Conservation (phyloP, 345 rosid genomes). For the Limnanthes douglasii region DNA sequence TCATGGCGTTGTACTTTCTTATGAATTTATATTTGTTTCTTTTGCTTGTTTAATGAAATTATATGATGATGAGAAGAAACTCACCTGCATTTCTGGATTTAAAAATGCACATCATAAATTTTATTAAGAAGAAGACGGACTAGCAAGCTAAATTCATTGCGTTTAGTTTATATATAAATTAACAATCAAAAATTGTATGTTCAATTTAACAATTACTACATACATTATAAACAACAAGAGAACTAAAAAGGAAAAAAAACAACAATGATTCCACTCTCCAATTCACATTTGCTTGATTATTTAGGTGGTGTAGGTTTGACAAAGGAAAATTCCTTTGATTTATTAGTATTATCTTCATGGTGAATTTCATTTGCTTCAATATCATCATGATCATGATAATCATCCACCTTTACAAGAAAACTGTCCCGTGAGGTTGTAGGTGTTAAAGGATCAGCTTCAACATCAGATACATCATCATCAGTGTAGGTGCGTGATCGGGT, state of each 20-base stretch:
- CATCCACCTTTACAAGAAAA: slow-evolving; percentile 23
- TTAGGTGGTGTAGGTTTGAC: slow-evolving; percentile 26
- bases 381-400: slow-evolving; percentile 10
- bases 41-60: no score
- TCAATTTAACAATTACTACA: not conserved
- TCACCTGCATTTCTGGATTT: no score
- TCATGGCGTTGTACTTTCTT: no score
- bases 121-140: no score
- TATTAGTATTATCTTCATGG: slow-evolving; percentile 11
- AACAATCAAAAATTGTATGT: not conserved
- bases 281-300: slow-evolving; percentile 9
- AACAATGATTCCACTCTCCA: not conserved
- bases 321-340: slow-evolving; percentile 57
- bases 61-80: no score
- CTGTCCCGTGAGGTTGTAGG: slow-evolving; percentile 18
- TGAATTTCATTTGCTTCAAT: slow-evolving; percentile 15
- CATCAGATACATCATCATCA: slow-evolving; percentile 40
- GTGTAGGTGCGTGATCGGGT: slow-evolving; percentile 18
- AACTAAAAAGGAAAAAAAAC: not conserved
- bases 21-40: no score
- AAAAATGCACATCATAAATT: no score
- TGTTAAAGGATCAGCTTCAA: slow-evolving; percentile 42
- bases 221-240: not conserved
- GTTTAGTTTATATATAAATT: not conserved
- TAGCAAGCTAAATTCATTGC: no score